A percentile compares a stretch with the other conserved stretches of the same genome.
These are phyloP conservation scores for Fraxinus angustifolia DNA, from an alignment of 305 asterid genomes.

Conservation along the genomic window DNA sequence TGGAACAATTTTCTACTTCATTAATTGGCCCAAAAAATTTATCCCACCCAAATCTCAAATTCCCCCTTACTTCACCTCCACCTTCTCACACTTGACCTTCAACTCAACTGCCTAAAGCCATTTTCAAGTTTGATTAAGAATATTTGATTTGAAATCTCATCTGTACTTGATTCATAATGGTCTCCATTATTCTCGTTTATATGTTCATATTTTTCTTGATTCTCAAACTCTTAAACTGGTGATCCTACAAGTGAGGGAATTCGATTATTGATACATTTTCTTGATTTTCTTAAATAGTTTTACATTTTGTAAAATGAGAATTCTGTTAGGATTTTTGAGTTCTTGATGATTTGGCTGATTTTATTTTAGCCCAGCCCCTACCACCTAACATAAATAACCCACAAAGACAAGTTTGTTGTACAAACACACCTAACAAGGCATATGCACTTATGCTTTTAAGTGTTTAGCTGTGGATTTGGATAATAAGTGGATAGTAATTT, in stretches of 20 bases:
- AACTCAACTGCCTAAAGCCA: background rate
- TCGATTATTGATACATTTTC: background rate
- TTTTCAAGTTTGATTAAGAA: background rate
- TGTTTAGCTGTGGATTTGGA: background rate
- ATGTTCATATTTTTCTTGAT: background rate
- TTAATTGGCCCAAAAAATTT: background rate
- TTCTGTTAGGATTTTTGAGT: background rate
- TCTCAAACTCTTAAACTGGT: background rate
- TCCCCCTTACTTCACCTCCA: background rate
- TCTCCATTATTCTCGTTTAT: background rate
- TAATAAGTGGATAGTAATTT: background rate
- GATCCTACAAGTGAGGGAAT: background rate
- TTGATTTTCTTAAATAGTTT: background rate
- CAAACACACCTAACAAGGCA: background rate
- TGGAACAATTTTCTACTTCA: background rate
- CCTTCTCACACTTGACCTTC: background rate
- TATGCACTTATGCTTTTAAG: background rate
- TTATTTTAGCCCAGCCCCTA: background rate
- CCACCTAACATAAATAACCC: background rate
- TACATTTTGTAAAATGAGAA: background rate
- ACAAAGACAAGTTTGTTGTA: background rate
- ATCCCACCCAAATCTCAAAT: background rate
- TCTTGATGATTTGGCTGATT: background rate
- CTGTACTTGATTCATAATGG: background rate
- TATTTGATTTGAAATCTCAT: background rate